Evolutionary conservation across 2,329 filamentous ascomycete genomes (phyloP), one percentile per base, ranked within the genome.

Genomic region (Aspergillaceae sp.): DNA sequence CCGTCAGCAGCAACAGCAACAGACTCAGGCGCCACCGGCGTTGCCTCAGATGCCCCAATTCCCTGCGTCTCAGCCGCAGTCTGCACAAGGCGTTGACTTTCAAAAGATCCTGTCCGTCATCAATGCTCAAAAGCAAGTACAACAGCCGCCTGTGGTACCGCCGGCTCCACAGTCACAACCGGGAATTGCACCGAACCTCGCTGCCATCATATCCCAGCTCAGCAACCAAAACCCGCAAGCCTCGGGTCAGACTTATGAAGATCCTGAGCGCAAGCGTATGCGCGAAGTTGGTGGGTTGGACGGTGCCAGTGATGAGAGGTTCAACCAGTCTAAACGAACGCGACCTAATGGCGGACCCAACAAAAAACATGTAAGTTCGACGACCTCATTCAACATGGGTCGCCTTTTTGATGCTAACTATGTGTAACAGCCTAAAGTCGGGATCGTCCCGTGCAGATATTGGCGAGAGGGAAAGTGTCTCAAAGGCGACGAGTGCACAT

Each of bases 401-500:
- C 32, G 9, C 11, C 7, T 27, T 5, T 6, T 26, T 33, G 8
- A 26, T 49, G 29, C 54, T 58, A 35, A 58, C 45, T 34, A 28
- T 46, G 29, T 2, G 3, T 8, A 46, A 51, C 50, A 71, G 58
- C 67, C 67, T 43, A 71, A 72, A 50, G 66, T 66, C 48, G 70
- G 70, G 43, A 60, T 68, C 19, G 66, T 73, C 33, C 60, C 70
- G 7, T 79, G 77, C 60, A 69, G 70, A 48, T 79, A 74, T 58
- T 79, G 71, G 70, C 64, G 71, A 33, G 69, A 75, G 48, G 75
- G 75, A 8, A 73, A 71, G 53, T 78, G 76, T 56, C 64, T 70
- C 47, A 78, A 79, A 54, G 74, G 74, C 11, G 68, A 72, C 26
- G 64, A 72, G 36, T 76, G 74, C 59, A 75, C 72, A n/a, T 75